A percentile compares a stretch with the other conserved stretches of the same genome.
phyloP scores from a whole-genome alignment of 75 land plant genomes.

The Sequoia sempervirens region DNA sequence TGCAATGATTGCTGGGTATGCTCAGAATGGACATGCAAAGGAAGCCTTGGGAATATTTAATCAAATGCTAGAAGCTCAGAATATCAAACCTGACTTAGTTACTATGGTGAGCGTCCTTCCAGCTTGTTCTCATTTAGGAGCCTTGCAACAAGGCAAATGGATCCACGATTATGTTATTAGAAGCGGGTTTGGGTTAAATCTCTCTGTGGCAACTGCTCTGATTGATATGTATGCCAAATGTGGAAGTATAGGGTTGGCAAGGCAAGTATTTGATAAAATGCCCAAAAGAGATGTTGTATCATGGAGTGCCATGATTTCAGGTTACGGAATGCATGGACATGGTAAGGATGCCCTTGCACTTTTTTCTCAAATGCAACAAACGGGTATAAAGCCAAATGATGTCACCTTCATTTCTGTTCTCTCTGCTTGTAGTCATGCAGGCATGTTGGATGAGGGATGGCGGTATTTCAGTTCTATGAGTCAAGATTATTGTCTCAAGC shows the following conservation, averaged over 20 bases:
- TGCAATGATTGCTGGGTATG: constrained; percentile 69
- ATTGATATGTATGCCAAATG: constrained; percentile 81
- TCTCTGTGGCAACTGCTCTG: constrained; percentile 42
- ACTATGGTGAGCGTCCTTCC: constrained; percentile 34
- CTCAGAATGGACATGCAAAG: constrained; percentile 43
- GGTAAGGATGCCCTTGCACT: constrained; percentile 52
- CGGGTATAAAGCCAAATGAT: constrained; percentile 43
- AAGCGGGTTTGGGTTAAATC: constrained; percentile 26
- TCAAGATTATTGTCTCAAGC: constrained; percentile 30
- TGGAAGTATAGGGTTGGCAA: constrained; percentile 51
- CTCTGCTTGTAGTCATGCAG: constrained; percentile 56
- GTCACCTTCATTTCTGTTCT: constrained; percentile 55
- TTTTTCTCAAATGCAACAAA: constrained; percentile 43
- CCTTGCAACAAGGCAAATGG: constrained; percentile 37
- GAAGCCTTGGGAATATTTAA: constrained; percentile 41
- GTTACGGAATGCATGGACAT: constrained; percentile 56
- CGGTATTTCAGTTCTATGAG: constrained; percentile 40
- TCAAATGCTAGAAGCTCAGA: constrained; percentile 24
- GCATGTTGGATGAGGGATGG: constrained; percentile 48
- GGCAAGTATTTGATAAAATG: constrained; percentile 35
- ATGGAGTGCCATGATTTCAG: constrained; percentile 61
- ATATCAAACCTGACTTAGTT: constrained; percentile 29
- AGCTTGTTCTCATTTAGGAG: constrained; percentile 51
- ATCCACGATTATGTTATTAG: constrained; percentile 27
- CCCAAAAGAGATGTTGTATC: constrained; percentile 36